Base-by-base conservation (phyloP, 345 rosid genomes). In the Raphanus raphanistrum region DNA sequence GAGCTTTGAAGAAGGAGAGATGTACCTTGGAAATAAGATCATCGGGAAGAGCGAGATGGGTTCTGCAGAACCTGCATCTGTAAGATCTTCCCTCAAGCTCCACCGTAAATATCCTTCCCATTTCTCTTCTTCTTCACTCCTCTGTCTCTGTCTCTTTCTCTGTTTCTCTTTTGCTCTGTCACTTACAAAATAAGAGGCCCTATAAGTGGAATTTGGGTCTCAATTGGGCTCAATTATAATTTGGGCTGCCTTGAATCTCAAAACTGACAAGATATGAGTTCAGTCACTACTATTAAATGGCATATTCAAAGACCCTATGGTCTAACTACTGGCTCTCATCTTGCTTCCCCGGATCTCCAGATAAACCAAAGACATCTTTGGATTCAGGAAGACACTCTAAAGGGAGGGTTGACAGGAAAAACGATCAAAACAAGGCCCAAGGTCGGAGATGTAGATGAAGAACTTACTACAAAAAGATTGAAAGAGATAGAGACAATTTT, bases 81-180 rank as follows among this genome's bases (percentile, higher is more conserved):
- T 91, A 93, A 77, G 91, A 84, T 84, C 96, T 85, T 69, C 98
- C 98, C 25, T 91, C 96, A n/a, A 90, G 85, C 83, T 93, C 97
- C 83, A 93, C 96, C 87, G 84, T 85, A 73, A 86, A 93, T 69
- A 90, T 67, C 85, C 94, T 93, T 75, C 94, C 97, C 98, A 93
- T 93, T 93, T 41, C 64, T 59, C 28, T 5, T 59, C 31, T 41
- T 41, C 48, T 41, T 41, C n/a, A 28, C 33, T 66, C 4, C 29
- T 52, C 28, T 60, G 6, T 75, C 29, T 52, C 28, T 60, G 6
- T 75, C 64, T 74, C 6, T 33, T 54, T 3, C 43, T 38, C 43
- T 38, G 11, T 10, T 11, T 41, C 33, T 67, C 32, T 43, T 26
- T 72, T 50, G 48, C 16, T 48, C 16, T 4, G 6, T 41, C 48